Percentiles rank a stretch among this genome's conserved stretches.
phyloP scores from a whole-genome alignment of 148 eudicot species.

The Camellia granthamiana region DNA sequence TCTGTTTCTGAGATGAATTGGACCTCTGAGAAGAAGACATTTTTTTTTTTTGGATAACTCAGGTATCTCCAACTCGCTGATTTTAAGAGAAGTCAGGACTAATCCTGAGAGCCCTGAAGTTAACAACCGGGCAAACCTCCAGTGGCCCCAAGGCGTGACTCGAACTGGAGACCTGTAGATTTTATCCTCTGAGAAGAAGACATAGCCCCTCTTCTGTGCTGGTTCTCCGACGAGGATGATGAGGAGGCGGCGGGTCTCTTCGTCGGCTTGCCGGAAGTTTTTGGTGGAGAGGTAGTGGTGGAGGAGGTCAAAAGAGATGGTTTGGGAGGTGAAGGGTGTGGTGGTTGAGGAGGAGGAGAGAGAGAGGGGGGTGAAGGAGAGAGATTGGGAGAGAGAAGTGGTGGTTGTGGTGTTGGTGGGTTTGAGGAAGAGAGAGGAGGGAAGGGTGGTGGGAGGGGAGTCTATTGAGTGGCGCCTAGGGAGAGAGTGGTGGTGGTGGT shows the following conservation, averaged over 20 bases:
- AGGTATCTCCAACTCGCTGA: too few species aligned
- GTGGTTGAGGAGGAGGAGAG: conserved; percentile 26
- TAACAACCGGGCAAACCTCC: too few species aligned
- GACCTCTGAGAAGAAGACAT: conserved; percentile 89
- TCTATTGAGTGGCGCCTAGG: conserved; percentile 54
- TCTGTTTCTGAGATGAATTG: conserved; percentile 58
- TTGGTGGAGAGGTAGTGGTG: conserved; percentile 35
- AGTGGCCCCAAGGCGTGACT: too few species aligned
- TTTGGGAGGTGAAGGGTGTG: conserved; percentile 29
- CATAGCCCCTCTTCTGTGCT: conserved; percentile 67
- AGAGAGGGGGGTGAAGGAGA: conserved; percentile 23
- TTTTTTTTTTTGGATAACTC: too few species aligned
- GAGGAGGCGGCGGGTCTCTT: conserved; percentile 85
- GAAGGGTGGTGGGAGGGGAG: conserved; percentile 30
- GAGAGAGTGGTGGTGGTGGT: conserved; percentile 31
- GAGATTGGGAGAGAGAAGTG: conserved; percentile 16
- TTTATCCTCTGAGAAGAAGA: conserved; percentile 97
- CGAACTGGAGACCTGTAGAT: too few species aligned
- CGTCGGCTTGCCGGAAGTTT: conserved; percentile 78
- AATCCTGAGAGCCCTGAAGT: too few species aligned
- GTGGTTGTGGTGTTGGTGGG: conserved; percentile 10
- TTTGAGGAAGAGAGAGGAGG: not conserved
- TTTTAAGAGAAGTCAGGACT: too few species aligned
- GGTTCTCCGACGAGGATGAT: conserved; percentile 76
- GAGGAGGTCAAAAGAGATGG: conserved; percentile 55